These are phyloP conservation scores for Filosporella fistucella DNA, from an alignment of 495 filamentous ascomycete genomes.

Conservation along the genomic window DNA sequence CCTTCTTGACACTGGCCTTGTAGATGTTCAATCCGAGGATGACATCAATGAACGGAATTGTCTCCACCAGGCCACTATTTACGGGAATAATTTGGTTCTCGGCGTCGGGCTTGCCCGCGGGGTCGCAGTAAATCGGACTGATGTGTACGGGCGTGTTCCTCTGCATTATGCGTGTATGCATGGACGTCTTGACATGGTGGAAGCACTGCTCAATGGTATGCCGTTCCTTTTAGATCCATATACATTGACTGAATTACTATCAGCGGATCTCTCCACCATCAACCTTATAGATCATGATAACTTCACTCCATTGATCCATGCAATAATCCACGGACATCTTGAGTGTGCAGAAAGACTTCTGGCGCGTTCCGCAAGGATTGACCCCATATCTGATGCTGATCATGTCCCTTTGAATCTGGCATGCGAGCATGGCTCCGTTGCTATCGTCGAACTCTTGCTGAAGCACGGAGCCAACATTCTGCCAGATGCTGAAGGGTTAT, in stretches of 20 bases:
- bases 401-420: constrained; percentile 93
- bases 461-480: constrained; percentile 71
- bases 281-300: constrained; percentile 91
- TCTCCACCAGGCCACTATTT: constrained; percentile 90
- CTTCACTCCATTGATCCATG: constrained; percentile 92
- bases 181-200: constrained; percentile 80
- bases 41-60: constrained; percentile 98
- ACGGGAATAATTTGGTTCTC: constrained; percentile 73
- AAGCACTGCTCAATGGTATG: constrained; percentile 57
- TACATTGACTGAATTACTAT: no score
- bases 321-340: constrained; percentile 80
- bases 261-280: constrained; percentile 57
- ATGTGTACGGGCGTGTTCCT: constrained; percentile 92
- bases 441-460: constrained; percentile 79
- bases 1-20: constrained; percentile 72
- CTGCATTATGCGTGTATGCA: constrained; percentile 97
- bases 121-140: constrained; percentile 72
- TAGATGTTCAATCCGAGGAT: constrained; percentile 85
- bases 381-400: constrained; percentile 77
- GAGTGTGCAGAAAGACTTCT: constrained; percentile 75
- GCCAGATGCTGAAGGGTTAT: constrained; percentile 92
- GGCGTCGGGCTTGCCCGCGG: constrained; percentile 61
- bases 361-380: constrained; percentile 65
- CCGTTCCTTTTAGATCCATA: no score
- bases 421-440: constrained; percentile 82